Conservation (phyloP, 2,329 filamentous ascomycete genomes). For the Neofusicoccum sp. region DNA sequence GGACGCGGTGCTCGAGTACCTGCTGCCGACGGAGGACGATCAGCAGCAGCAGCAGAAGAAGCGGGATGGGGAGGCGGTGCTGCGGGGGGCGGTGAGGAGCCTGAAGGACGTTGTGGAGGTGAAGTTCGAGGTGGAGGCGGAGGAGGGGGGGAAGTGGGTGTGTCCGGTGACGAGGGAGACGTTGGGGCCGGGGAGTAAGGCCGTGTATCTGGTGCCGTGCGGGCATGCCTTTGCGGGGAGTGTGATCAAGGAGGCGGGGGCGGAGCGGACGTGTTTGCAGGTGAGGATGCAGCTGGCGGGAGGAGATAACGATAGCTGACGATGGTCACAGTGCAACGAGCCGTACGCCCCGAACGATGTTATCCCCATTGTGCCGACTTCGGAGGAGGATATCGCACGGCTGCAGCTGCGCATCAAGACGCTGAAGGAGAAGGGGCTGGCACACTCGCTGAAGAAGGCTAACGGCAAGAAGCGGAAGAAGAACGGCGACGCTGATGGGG, state of each 20-base stretch:
- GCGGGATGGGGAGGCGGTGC: constrained; percentile 57
- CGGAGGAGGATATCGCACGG: constrained; percentile 69
- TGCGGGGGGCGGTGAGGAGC: constrained; percentile 69
- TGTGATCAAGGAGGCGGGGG: constrained; percentile 78
- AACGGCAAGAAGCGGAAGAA: constrained; percentile 59
- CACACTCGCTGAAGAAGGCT: constrained; percentile 86
- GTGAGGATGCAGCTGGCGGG: constrained; percentile 36
- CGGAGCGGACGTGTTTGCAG: constrained; percentile 60
- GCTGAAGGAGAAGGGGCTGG: constrained; percentile 71
- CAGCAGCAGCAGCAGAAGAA: constrained; percentile 50
- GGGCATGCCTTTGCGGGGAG: constrained; percentile 92
- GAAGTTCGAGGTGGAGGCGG: constrained; percentile 66
- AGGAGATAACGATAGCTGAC: background rate
- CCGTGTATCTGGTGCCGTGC: constrained; percentile 90
- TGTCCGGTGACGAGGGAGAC: constrained; percentile 89
- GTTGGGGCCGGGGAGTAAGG: constrained; percentile 75
- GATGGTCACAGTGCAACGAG: constrained; percentile 66
- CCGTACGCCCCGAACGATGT: constrained; percentile 73
- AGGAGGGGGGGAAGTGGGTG: constrained; percentile 58
- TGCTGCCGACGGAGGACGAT: constrained; percentile 59
- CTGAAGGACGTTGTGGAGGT: constrained; percentile 87
- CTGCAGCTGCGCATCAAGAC: constrained; percentile 67
- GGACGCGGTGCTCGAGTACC: constrained; percentile 76
- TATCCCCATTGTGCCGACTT: constrained; percentile 77
- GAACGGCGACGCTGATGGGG: constrained; percentile 47